phyloP scores from a whole-genome alignment of 805 yeast species.

The Sugiyamaella boreocaroliniensis region DNA sequence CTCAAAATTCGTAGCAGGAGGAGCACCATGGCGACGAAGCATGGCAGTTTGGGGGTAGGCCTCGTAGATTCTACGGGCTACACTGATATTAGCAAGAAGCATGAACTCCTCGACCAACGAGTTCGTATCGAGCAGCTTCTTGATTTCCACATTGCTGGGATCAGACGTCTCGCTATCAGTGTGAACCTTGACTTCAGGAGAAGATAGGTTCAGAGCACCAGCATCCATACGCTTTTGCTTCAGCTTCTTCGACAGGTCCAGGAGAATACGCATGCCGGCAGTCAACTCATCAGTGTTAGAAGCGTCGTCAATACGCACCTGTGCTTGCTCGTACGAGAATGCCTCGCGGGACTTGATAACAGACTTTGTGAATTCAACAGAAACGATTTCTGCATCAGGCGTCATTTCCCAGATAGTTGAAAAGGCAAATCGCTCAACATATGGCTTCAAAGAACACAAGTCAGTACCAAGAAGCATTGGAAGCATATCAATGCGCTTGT shows the following conservation, averaged over 20 bases:
- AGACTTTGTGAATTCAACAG: slow-evolving; percentile 74
- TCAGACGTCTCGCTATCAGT: slow-evolving; percentile 97
- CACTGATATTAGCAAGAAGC: slow-evolving; percentile 95
- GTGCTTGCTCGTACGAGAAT: slow-evolving; percentile 91
- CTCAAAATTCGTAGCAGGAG: slow-evolving; percentile 92
- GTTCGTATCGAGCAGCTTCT: slow-evolving; percentile 80
- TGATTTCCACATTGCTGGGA: slow-evolving; percentile 91
- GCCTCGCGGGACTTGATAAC: slow-evolving; percentile 89
- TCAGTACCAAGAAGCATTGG: slow-evolving; percentile 94
- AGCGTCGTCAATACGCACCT: slow-evolving; percentile 76
- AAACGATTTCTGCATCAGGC: slow-evolving; percentile 74
- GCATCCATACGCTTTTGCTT: slow-evolving; percentile 83
- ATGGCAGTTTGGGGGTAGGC: slow-evolving; percentile 97
- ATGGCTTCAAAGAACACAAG: slow-evolving; percentile 88
- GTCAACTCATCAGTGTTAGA: slow-evolving; percentile 77
- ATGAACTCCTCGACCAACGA: slow-evolving; percentile 97
- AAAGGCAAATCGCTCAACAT: slow-evolving; percentile 93
- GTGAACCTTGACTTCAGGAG: slow-evolving; percentile 96
- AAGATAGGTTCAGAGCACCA: slow-evolving; percentile 94
- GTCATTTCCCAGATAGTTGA: slow-evolving; percentile 95
- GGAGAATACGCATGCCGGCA: slow-evolving; percentile 75
- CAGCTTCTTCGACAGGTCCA: slow-evolving; percentile 72
- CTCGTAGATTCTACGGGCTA: slow-evolving; percentile 85
- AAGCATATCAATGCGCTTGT: slow-evolving; percentile 97
- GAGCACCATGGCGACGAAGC: slow-evolving; percentile 97